A percentile compares a stretch with the other conserved stretches of the same genome.
Evolutionary conservation across 257 asterid species (phyloP).

Genomic region (Scutellaria barbata): DNA sequence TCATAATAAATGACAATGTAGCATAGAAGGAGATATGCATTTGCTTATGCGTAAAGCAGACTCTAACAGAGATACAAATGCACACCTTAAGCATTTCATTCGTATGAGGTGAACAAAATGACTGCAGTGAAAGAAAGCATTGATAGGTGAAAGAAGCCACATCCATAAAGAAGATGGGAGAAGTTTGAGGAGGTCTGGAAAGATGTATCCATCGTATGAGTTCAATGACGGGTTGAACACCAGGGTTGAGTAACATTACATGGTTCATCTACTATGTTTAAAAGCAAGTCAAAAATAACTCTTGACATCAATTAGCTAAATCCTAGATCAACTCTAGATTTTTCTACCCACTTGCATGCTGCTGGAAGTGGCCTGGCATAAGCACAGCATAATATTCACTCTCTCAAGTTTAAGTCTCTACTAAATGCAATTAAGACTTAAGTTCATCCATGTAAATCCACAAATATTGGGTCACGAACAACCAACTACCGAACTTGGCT

Average conservation of each 20-base stretch:
- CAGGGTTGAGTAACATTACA: not conserved
- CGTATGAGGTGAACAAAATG: not conserved
- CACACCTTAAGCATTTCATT: not conserved
- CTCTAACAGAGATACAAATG: not conserved
- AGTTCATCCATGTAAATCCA: conserved; percentile 4
- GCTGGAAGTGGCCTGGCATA: not conserved
- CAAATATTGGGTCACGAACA: not conserved
- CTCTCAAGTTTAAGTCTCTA: not conserved
- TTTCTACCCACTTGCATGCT: not conserved
- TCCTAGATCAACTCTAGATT: not conserved
- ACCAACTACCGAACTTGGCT: not conserved
- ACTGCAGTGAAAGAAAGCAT: not conserved
- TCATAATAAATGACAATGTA: conserved; percentile 12
- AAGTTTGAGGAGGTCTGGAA: not conserved
- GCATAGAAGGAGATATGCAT: not conserved
- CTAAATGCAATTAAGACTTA: conserved; percentile 5
- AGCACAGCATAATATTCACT: not conserved
- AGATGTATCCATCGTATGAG: not conserved
- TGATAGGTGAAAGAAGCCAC: not conserved
- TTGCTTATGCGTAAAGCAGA: conserved; percentile 3
- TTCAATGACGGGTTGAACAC: not conserved
- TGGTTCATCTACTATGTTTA: not conserved
- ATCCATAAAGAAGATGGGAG: not conserved
- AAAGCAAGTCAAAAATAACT: not conserved
- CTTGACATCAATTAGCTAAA: not conserved